Conservation (phyloP, 352 stramenopile species). For the Pythium myriotylum region DNA sequence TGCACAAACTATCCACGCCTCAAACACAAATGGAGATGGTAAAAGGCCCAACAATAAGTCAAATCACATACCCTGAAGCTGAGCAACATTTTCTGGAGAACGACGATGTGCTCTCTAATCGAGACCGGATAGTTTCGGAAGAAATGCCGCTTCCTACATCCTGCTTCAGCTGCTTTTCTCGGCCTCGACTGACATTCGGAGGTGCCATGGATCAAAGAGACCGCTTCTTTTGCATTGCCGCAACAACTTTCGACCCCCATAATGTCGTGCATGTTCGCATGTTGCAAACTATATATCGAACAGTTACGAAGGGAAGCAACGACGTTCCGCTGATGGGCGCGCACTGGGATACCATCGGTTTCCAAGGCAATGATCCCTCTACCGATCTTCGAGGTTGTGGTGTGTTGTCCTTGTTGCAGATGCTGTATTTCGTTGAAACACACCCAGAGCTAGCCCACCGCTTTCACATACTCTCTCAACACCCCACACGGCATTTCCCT, state of each 20-base stretch:
- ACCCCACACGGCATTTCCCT: constrained; percentile 69
- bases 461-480: constrained; percentile 52
- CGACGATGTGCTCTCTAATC: constrained; percentile 20
- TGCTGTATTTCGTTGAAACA: constrained; percentile 76
- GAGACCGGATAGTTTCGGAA: constrained; percentile 59
- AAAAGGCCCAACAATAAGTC: background rate
- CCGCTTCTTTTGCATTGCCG: constrained; percentile 74
- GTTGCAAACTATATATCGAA: constrained; percentile 71
- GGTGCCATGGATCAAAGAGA: constrained; percentile 65
- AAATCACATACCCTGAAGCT: constrained; percentile 25
- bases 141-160: constrained; percentile 39
- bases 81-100: constrained; percentile 24
- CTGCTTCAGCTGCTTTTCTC: constrained; percentile 64
- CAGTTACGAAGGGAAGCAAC: constrained; percentile 33
- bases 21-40: background rate
- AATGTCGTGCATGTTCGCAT: constrained; percentile 53
- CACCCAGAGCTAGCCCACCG: constrained; percentile 53
- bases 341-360: constrained; percentile 90
- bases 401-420: constrained; percentile 85
- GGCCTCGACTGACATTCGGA: constrained; percentile 54
- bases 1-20: constrained; percentile 4
- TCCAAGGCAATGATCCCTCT: constrained; percentile 86
- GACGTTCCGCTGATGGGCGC: constrained; percentile 56
- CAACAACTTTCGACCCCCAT: constrained; percentile 46
- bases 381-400: constrained; percentile 88